Percentiles rank a stretch among this genome's conserved stretches.
Evolutionary conservation across 805 yeast species (phyloP).

Genomic region (Debaryomyces tyrocola): DNA sequence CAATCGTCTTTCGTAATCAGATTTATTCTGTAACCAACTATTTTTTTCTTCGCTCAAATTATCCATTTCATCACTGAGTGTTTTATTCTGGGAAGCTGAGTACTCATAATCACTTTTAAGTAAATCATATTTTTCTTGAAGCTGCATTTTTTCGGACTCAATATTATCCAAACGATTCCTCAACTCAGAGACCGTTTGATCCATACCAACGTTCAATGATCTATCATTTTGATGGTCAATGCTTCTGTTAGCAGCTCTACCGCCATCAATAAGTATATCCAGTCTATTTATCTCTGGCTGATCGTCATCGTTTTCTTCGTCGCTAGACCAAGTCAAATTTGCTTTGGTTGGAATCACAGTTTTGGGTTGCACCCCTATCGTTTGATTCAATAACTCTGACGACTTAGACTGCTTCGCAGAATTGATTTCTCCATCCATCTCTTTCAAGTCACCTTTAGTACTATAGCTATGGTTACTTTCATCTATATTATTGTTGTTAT

Average conservation of each 20-base stretch:
- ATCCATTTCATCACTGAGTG: slow-evolving; percentile 20
- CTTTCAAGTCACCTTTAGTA: background rate
- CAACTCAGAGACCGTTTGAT: slow-evolving; percentile 36
- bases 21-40: background rate
- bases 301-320: slow-evolving; percentile 56
- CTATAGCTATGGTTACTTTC: background rate
- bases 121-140: slow-evolving; percentile 16
- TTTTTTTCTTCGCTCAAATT: slow-evolving; percentile 15
- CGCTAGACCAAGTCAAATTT: slow-evolving; percentile 84
- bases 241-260: background rate
- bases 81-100: slow-evolving; percentile 17
- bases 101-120: slow-evolving; percentile 23
- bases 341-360: slow-evolving; percentile 85
- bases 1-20: background rate
- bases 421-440: background rate
- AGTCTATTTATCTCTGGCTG: slow-evolving; percentile 4
- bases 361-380: slow-evolving; percentile 55
- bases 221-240: background rate
- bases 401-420: slow-evolving; percentile 4
- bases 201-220: slow-evolving; percentile 42
- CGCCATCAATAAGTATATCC: slow-evolving; percentile 6
- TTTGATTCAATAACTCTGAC: slow-evolving; percentile 12
- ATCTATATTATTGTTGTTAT: background rate
- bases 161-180: slow-evolving; percentile 14
- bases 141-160: slow-evolving; percentile 13